These are phyloP conservation scores for Nicotiana attenuata DNA, from an alignment of 257 asterid species.

Conservation along the genomic window DNA sequence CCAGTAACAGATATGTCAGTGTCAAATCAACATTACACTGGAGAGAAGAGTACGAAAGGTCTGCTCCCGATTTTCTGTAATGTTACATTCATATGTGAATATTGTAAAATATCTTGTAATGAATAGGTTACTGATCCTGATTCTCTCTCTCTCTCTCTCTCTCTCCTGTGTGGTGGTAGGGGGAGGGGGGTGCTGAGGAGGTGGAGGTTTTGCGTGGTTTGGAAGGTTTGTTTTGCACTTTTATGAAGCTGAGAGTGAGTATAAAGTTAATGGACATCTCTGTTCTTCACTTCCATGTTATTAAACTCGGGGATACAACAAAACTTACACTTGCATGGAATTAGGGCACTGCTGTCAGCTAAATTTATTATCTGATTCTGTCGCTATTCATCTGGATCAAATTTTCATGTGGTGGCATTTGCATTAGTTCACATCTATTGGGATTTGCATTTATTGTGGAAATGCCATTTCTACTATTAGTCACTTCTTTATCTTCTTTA, in stretches of 20 bases:
- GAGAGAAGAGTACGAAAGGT: neutral
- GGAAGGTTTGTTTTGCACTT: neutral
- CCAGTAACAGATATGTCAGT: neutral
- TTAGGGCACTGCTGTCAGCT: neutral
- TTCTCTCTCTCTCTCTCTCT: neutral
- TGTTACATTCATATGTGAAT: constrained; percentile 10
- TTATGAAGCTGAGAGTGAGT: neutral
- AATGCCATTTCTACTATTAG: too few species aligned
- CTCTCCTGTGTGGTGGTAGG: neutral
- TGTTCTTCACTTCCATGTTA: neutral
- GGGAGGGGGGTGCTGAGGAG: neutral
- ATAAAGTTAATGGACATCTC: neutral
- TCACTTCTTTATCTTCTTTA: too few species aligned
- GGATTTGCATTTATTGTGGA: too few species aligned
- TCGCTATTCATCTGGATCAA: too few species aligned
- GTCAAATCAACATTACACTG: neutral
- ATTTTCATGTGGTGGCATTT: neutral
- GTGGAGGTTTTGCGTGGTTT: neutral
- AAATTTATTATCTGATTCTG: neutral
- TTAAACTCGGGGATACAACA: neutral
- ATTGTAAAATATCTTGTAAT: constrained; percentile 8
- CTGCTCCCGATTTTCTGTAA: neutral
- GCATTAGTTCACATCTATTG: neutral
- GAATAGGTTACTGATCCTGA: neutral
- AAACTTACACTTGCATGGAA: neutral